phyloP scores from a whole-genome alignment of 1,284 basidiomycete genomes.

The Golubevia sp. region DNA sequence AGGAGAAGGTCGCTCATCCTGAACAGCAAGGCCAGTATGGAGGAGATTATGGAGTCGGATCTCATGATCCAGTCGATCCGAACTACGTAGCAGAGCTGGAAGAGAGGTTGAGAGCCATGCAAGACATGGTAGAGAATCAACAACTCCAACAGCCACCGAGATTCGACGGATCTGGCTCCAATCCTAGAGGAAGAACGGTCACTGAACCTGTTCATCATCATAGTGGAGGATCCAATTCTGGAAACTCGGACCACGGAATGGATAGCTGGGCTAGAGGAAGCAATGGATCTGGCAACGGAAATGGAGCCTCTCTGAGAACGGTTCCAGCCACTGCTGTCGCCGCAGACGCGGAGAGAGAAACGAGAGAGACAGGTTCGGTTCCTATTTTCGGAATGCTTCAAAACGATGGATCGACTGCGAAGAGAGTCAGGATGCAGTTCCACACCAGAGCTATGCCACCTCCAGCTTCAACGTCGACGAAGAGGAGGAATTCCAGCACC shows the following conservation, averaged over 20 bases:
- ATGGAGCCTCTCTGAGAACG: not conserved
- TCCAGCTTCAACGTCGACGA: not conserved
- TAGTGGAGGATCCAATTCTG: not conserved
- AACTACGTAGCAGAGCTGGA: not conserved
- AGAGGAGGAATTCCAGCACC: not conserved
- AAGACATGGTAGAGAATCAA: not conserved
- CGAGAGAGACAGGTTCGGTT: not conserved
- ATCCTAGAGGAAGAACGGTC: not conserved
- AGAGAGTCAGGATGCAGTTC: not conserved
- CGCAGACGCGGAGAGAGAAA: not conserved
- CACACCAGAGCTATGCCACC: not conserved
- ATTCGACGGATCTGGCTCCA: not conserved
- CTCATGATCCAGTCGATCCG: too few species aligned
- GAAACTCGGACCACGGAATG: not conserved
- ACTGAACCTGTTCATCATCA: not conserved
- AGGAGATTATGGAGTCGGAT: too few species aligned
- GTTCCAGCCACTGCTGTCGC: not conserved
- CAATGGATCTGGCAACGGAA: not conserved
- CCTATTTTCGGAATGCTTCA: not conserved
- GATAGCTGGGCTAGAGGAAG: not conserved
- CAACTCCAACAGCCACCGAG: not conserved
- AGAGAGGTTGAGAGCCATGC: not conserved
- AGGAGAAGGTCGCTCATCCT: not conserved
- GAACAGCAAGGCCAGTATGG: not conserved
- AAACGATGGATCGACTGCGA: not conserved